Evolutionary conservation across 345 rosid genomes (phyloP).

Genomic region (Ceriops tagal): DNA sequence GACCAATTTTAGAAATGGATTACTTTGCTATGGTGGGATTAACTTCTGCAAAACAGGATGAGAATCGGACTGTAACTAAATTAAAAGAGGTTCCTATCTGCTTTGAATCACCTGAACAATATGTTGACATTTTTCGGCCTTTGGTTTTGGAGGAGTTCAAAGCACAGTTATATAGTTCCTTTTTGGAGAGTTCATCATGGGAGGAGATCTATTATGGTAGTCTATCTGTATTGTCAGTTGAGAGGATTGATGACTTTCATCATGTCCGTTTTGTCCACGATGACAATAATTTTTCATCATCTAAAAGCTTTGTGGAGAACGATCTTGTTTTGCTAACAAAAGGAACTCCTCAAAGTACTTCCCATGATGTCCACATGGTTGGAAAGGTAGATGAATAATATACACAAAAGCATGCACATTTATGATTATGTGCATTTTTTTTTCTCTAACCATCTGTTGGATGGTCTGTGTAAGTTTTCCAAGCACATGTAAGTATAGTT

Average conservation of each 20-base stretch:
- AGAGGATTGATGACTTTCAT: slow-evolving; percentile 94
- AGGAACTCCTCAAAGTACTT: slow-evolving; percentile 55
- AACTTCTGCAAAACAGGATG: slow-evolving; percentile 44
- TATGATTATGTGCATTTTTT: background rate
- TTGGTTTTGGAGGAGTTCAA: slow-evolving; percentile 94
- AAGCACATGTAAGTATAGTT: background rate
- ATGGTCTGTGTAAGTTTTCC: slow-evolving; percentile 6
- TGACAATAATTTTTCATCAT: slow-evolving; percentile 47
- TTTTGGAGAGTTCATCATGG: slow-evolving; percentile 74
- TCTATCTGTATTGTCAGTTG: slow-evolving; percentile 82
- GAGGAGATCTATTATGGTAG: slow-evolving; percentile 72
- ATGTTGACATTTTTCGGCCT: slow-evolving; percentile 78
- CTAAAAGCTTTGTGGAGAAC: slow-evolving; percentile 72
- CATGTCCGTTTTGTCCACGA: slow-evolving; percentile 91
- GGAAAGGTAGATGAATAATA: slow-evolving; percentile 61
- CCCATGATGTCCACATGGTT: slow-evolving; percentile 62
- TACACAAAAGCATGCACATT: no score
- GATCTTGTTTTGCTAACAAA: slow-evolving; percentile 88
- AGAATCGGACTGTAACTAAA: slow-evolving; percentile 35
- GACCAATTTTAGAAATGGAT: slow-evolving; percentile 77
- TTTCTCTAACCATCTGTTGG: background rate
- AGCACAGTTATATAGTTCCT: slow-evolving; percentile 84
- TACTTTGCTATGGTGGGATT: slow-evolving; percentile 71
- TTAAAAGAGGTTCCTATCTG: slow-evolving; percentile 83
- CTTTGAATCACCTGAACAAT: slow-evolving; percentile 78